phyloP scores from a whole-genome alignment of 1,284 basidiomycete species.

The Apiotrichum akiyoshidainum region DNA sequence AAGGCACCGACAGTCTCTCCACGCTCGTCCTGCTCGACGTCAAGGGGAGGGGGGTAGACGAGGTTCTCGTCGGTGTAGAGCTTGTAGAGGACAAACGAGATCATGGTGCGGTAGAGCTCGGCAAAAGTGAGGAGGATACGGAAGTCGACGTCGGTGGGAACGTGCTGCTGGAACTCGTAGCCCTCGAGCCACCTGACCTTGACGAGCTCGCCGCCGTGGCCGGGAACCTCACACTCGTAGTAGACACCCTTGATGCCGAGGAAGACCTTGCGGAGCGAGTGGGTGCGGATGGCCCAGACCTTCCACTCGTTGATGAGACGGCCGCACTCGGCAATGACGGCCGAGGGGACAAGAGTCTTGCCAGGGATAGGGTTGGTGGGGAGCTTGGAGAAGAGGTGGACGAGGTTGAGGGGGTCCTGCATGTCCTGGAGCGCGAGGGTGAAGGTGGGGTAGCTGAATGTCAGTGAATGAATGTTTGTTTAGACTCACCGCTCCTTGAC shows the following conservation, averaged over 20 bases:
- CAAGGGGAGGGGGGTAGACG: constrained; percentile 90
- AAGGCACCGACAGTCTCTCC: constrained; percentile 91
- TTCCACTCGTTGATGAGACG: constrained; percentile 84
- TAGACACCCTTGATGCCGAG: constrained; percentile 98
- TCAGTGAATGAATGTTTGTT: not conserved
- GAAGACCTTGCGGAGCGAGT: constrained; percentile 84
- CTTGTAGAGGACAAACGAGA: constrained; percentile 96
- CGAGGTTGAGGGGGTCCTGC: constrained; percentile 94
- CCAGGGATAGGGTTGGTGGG: constrained; percentile 67
- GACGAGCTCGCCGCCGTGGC: constrained; percentile 74
- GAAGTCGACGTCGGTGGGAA: constrained; percentile 93
- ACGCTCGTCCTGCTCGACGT: constrained; percentile 75
- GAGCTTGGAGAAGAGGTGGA: constrained; percentile 85
- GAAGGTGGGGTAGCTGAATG: constrained; percentile 78
- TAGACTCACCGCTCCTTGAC: constrained; percentile 74
- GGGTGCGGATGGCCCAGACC: constrained; percentile 87
- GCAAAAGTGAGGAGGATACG: constrained; percentile 97
- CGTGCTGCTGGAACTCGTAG: constrained; percentile 95
- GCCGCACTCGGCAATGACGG: constrained; percentile 85
- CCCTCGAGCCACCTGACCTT: constrained; percentile 87
- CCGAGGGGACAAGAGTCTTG: constrained; percentile 66
- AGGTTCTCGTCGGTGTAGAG: constrained; percentile 92
- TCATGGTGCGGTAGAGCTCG: constrained; percentile 94
- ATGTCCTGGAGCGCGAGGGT: constrained; percentile 92
- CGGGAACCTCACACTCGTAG: constrained; percentile 84